Conservation (phyloP, 371 early-diverging fungal species). For the Thermomucor indicae-seudaticae region DNA sequence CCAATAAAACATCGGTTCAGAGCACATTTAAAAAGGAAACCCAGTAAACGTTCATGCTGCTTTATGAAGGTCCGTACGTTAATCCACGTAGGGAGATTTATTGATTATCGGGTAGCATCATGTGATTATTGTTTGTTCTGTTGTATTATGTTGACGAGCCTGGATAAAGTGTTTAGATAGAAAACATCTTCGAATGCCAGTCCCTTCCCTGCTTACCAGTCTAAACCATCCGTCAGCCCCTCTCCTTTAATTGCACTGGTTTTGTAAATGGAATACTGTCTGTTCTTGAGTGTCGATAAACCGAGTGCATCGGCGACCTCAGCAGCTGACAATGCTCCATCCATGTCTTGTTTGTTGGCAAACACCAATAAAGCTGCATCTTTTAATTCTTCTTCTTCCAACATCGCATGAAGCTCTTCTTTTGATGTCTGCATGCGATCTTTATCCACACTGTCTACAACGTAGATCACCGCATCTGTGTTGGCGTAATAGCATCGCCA, state of each 20-base stretch:
- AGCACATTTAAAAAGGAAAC: no score
- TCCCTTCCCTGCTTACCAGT: conserved; percentile 50
- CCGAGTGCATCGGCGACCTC: conserved; percentile 86
- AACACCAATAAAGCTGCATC: conserved; percentile 81
- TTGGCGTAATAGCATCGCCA: conserved; percentile 76
- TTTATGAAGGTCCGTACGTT: no score
- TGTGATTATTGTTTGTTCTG: conserved; percentile 38
- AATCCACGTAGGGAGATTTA: no score
- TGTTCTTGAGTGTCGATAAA: conserved; percentile 74
- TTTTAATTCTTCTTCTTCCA: conserved; percentile 85
- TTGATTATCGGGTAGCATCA: no score
- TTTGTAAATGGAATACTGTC: conserved; percentile 92
- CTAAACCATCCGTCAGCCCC: conserved; percentile 92
- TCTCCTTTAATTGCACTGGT: conserved; percentile 94
- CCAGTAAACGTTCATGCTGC: no score
- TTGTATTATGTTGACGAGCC: conserved; percentile 49
- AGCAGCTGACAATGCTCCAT: conserved; percentile 81
- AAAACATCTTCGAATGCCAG: not conserved
- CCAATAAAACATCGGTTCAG: no score
- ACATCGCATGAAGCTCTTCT: conserved; percentile 83
- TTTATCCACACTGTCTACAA: conserved; percentile 92
- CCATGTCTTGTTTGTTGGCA: conserved; percentile 92
- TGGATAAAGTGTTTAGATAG: conserved; percentile 3
- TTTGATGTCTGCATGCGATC: conserved; percentile 88
- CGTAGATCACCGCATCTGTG: conserved; percentile 92